Evolutionary conservation across 2,329 filamentous ascomycete species (phyloP).

Genomic region (Elsinoe batatas): DNA sequence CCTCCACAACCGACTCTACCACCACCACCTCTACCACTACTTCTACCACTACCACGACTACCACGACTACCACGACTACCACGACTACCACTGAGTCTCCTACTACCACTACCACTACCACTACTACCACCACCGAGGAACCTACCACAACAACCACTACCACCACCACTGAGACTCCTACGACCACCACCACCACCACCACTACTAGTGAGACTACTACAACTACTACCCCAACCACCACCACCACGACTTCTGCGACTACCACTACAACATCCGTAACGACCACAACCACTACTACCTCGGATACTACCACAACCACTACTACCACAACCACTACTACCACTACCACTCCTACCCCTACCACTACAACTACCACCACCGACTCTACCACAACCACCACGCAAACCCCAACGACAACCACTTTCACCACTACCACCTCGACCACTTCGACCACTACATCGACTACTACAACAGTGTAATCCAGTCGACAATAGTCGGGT

Average conservation of each 20-base stretch:
- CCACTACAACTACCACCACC: too few relatives aligned
- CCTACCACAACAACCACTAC: not conserved
- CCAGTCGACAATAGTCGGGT: too few relatives aligned
- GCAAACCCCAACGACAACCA: too few relatives aligned
- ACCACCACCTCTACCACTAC: too few relatives aligned
- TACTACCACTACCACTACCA: not conserved
- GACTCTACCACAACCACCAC: too few relatives aligned
- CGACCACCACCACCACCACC: not conserved
- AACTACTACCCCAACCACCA: not conserved
- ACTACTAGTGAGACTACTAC: not conserved
- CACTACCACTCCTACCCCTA: not conserved
- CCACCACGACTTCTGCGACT: not conserved
- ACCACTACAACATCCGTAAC: not conserved
- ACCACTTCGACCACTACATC: too few relatives aligned
- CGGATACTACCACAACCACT: not conserved
- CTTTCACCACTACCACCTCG: too few relatives aligned
- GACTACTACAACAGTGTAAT: too few relatives aligned
- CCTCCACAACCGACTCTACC: too few relatives aligned
- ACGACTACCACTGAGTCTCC: not conserved
- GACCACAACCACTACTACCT: not conserved
- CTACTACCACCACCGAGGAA: not conserved
- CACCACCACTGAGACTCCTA: not conserved
- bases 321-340: not conserved
- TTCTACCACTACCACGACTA: not conserved
- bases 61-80: not conserved